These are phyloP conservation scores for Verbascum thapsus DNA, from an alignment of 257 asterid genomes.

Conservation along the genomic window DNA sequence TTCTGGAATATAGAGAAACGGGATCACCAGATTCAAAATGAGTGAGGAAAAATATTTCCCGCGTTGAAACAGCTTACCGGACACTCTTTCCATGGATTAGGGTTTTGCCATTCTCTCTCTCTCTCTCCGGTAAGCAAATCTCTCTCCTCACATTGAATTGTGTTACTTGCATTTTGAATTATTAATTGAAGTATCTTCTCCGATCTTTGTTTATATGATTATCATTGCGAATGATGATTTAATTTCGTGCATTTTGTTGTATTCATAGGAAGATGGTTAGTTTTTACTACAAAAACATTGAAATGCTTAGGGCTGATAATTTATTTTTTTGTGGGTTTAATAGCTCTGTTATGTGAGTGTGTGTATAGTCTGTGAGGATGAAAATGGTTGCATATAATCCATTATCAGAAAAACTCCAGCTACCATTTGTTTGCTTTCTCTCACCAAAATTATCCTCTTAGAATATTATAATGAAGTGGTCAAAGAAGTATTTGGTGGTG, in stretches of 20 bases:
- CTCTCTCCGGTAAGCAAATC: conserved; percentile 24
- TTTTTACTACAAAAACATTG: not conserved
- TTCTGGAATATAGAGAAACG: not conserved
- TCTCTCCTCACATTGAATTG: not conserved
- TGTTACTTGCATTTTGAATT: too few species aligned
- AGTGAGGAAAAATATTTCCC: conserved; percentile 22
- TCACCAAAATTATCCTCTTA: not conserved
- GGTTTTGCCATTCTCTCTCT: conserved; percentile 27
- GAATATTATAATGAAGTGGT: conserved; percentile 3
- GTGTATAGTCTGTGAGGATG: conserved; percentile 9
- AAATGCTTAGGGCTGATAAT: not conserved
- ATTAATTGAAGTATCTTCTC: not conserved
- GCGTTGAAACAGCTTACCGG: conserved; percentile 23
- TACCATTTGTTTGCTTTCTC: conserved; percentile 2
- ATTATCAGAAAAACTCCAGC: too few species aligned
- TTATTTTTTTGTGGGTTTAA: not conserved
- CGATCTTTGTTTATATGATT: not conserved
- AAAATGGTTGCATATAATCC: not conserved
- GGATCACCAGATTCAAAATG: conserved; percentile 9
- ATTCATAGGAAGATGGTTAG: not conserved
- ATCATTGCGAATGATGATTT: not conserved
- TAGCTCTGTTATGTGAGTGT: not conserved
- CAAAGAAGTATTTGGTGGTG: conserved; percentile 14
- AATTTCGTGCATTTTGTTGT: conserved; percentile 14
- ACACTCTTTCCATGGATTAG: conserved; percentile 25